Evolutionary conservation across 257 asterid genomes (phyloP).

Genomic region (Lithospermum erythrorhizon): DNA sequence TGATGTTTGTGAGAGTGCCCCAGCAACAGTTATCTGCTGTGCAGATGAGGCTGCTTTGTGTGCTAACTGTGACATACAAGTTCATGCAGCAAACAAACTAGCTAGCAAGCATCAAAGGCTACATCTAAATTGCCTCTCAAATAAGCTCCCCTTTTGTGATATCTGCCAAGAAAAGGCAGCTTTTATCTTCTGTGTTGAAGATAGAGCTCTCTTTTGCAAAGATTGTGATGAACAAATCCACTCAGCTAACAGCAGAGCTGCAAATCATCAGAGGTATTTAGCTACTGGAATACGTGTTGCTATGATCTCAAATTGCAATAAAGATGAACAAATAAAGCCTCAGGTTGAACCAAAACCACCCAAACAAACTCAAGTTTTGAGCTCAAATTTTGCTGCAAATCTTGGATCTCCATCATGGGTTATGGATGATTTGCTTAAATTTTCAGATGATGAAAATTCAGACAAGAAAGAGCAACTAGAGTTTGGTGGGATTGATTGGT

Average conservation of each 20-base stretch:
- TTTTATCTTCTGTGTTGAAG: constrained; percentile 96
- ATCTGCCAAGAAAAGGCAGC: constrained; percentile 92
- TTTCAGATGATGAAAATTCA: constrained; percentile 57
- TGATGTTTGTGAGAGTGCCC: constrained; percentile 94
- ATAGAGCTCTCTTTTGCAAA: constrained; percentile 88
- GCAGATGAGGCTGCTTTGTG: constrained; percentile 99
- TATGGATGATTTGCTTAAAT: constrained; percentile 66
- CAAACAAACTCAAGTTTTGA: constrained; percentile 25
- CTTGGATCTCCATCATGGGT: constrained; percentile 62
- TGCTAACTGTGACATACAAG: constrained; percentile 67
- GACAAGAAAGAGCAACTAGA: constrained; percentile 81
- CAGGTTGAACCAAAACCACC: constrained; percentile 62
- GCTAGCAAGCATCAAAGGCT: constrained; percentile 97
- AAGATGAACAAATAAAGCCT: constrained; percentile 22
- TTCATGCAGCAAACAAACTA: constrained; percentile 90
- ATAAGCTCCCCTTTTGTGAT: constrained; percentile 87
- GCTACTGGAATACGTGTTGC: constrained; percentile 97
- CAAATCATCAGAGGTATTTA: constrained; percentile 77
- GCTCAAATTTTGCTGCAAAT: constrained; percentile 27
- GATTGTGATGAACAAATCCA: constrained; percentile 88
- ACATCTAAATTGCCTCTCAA: constrained; percentile 66
- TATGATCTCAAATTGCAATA: constrained; percentile 40
- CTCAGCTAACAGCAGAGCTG: constrained; percentile 62
- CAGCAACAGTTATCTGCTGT: constrained; percentile 91
- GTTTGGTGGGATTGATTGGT: constrained; percentile 71